These are phyloP conservation scores for Amyloporia xantha DNA, from an alignment of 768 basidiomycete species.

Conservation along the genomic window DNA sequence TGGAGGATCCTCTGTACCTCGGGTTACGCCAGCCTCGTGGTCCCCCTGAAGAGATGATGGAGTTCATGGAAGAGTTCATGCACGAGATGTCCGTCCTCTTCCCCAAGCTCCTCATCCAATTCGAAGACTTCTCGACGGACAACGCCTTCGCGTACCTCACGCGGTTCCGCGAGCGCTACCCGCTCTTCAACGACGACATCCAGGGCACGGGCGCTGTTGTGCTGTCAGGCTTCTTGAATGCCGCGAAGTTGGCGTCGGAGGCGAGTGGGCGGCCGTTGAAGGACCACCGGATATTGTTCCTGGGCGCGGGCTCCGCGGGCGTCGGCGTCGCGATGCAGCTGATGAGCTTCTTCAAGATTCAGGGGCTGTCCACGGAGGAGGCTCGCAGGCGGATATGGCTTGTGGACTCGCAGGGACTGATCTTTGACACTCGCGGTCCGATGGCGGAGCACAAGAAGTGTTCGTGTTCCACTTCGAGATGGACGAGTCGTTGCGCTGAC, in stretches of 20 bases:
- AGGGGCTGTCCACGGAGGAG: constrained; percentile 70
- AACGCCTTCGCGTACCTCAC: constrained; percentile 85
- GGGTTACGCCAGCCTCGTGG: constrained; percentile 71
- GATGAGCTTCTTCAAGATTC: constrained; percentile 81
- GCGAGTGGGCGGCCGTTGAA: constrained; percentile 63
- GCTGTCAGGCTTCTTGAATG: constrained; percentile 84
- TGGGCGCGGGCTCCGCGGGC: constrained; percentile 88
- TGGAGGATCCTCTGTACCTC: constrained; percentile 86
- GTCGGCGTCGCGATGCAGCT: constrained; percentile 89
- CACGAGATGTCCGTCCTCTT: constrained; percentile 64
- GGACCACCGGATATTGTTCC: constrained; percentile 84
- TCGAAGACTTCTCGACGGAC: constrained; percentile 91
- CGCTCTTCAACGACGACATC: constrained; percentile 87
- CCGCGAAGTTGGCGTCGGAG: constrained; percentile 66
- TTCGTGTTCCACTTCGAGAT: constrained; percentile 24
- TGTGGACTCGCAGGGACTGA: constrained; percentile 81
- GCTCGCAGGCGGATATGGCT: constrained; percentile 75
- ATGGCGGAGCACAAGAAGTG: constrained; percentile 84
- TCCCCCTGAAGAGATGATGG: constrained; percentile 57
- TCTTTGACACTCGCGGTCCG: constrained; percentile 65
- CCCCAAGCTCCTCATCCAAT: constrained; percentile 82
- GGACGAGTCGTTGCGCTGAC: not conserved
- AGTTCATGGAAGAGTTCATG: constrained; percentile 95
- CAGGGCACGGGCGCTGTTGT: constrained; percentile 90
- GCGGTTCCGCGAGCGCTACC: constrained; percentile 67